These are phyloP conservation scores for Teunomyces lycoperdinae DNA, from an alignment of 805 yeast genomes.

Conservation along the genomic window DNA sequence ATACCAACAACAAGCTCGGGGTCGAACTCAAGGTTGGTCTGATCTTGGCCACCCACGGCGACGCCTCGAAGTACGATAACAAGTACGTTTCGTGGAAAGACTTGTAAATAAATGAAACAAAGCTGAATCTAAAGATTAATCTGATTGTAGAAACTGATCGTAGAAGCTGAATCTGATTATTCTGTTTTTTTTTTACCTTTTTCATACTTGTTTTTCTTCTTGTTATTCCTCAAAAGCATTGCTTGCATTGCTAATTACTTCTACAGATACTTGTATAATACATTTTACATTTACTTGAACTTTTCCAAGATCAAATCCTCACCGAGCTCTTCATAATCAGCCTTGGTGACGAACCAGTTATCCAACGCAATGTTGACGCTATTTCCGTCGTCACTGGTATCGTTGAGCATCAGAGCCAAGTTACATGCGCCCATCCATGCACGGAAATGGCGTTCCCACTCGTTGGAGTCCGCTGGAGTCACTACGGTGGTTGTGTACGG, in stretches of 20 bases:
- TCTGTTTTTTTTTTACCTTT: too few relatives aligned
- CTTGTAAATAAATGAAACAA: not conserved
- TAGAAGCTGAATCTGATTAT: too few relatives aligned
- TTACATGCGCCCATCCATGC: constrained; percentile 76
- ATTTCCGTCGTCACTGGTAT: constrained; percentile 23
- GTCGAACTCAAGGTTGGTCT: constrained; percentile 56
- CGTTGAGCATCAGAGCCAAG: constrained; percentile 60
- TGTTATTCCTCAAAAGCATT: not conserved
- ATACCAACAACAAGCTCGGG: constrained; percentile 55
- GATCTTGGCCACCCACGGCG: constrained; percentile 58
- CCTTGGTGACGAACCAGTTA: constrained; percentile 56
- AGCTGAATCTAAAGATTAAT: too few relatives aligned
- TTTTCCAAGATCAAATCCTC: constrained; percentile 37
- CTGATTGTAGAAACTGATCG: too few relatives aligned
- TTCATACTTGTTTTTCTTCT: too few relatives aligned
- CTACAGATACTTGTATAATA: not conserved
- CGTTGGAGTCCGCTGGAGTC: constrained; percentile 28
- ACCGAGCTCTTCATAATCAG: constrained; percentile 66
- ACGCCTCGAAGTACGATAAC: constrained; percentile 35
- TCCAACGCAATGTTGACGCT: constrained; percentile 38
- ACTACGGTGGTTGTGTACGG: constrained; percentile 33
- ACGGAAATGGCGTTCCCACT: constrained; percentile 56
- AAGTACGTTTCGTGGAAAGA: constrained; percentile 42
- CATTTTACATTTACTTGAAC: constrained; percentile 23
- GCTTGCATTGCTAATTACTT: not conserved